phyloP scores from a whole-genome alignment of 2,329 filamentous ascomycete species.

The Emergomyces pasteurianus region DNA sequence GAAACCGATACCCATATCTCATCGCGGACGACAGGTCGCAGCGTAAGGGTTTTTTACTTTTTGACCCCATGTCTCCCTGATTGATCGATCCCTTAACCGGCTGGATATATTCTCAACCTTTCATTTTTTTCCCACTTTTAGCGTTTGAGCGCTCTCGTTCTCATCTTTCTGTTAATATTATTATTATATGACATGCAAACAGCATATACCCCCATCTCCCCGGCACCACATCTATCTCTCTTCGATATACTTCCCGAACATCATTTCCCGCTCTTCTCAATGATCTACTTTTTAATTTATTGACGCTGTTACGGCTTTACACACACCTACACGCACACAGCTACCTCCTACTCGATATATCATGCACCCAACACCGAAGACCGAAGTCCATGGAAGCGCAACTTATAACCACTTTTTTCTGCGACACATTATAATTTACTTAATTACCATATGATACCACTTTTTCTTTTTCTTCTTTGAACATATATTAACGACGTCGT shows the following conservation, averaged over 20 bases:
- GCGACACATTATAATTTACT: neutral
- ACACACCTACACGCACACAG: neutral
- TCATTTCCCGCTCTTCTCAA: neutral
- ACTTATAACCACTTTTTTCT: too few species aligned
- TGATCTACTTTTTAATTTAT: neutral
- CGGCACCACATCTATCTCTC: too few species aligned
- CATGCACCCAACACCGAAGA: neutral
- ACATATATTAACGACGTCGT: neutral
- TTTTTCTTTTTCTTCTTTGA: neutral
- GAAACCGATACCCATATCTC: slow-evolving; percentile 12
- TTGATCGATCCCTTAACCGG: neutral
- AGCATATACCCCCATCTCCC: neutral
- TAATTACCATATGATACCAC: neutral
- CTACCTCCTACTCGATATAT: neutral
- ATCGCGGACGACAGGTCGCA: slow-evolving; percentile 7
- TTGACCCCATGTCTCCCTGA: too few species aligned
- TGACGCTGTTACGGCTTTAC: neutral
- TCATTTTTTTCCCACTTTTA: neutral
- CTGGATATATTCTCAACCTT: too few species aligned
- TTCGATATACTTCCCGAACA: neutral
- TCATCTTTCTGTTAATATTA: neutral
- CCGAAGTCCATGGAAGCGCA: neutral
- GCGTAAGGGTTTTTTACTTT: neutral
- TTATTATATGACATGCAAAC: neutral
- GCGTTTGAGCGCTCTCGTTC: neutral